Base-by-base conservation (phyloP, 331 rosid species). In the Prunus yedoensis region DNA sequence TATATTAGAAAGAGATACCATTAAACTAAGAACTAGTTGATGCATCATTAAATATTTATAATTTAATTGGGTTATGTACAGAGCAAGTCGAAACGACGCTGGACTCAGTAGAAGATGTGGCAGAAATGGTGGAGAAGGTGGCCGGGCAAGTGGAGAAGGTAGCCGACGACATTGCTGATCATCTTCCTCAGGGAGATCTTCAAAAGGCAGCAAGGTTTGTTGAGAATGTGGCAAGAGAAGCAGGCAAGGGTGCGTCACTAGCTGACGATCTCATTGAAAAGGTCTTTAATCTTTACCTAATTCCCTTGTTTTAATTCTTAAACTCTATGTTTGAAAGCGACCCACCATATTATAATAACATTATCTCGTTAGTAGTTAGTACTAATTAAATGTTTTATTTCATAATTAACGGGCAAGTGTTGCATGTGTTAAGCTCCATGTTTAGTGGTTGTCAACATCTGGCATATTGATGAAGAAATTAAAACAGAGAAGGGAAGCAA, bases 101-200 rank as follows among this genome's bases (percentile, higher is more conserved):
- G 83, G 86, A 87, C 5, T n/a, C 61, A 17, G 90, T 75, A 62
- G 87, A 93, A 25, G 45, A 50, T 0, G 85, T 87, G 25, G 81
- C 74, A 10, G 88, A 84, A 17, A 3, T 74, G 8, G 79, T 89
- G 45, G 93, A 90, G 80, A 82, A 91, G 32, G 90, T 86, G 77
- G 91, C 91, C 0, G 94, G 86, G 56, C 27, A 17, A 25, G 86
- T 91, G 54, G 89, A 85, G 41, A 79, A 89, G 62, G 79, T 83
- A 4, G 95, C 93, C 13, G 93, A 86, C 18, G 76, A 71, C 10
- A 71, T 81, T 32, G 84, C 70, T 0, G 79, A 86, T 51, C 67
- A 81, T 68, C 82, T 89, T 63, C 97, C 91, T 0, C 30, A 68
- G 15, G 87, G 90, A 38, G 80, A 78, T 49, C 80, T 83, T 30